Evolutionary conservation across 192 early-diverging fungal species (phyloP), one percentile per base, ranked within the genome.

Genomic region (Mortierella hygrophila): DNA sequence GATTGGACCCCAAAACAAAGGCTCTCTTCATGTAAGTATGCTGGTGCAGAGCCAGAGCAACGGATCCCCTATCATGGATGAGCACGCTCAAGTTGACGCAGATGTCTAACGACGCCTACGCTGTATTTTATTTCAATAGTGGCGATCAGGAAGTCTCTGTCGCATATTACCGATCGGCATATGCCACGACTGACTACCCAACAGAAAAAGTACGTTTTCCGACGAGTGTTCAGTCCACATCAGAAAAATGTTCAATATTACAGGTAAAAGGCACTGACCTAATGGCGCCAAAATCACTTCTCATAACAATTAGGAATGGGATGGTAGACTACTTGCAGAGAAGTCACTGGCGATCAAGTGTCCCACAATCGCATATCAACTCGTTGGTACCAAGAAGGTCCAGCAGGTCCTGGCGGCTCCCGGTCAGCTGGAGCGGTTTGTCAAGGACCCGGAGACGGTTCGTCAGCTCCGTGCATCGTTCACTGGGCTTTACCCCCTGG

Each of bases 381-480:
- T 99, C 35, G 95, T 95, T 10, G 98, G 98, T n/a, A 92, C 96
- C 54, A 99, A 99, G 87, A 99, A 99, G 80, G 92, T 98, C 13
- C 98, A 99, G 83, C 97, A 99, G 83, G 95, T 98, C 13, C 85
- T 99, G 32, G 94, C 97, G 0, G 83, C 90, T 8, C 94, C 97
- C 1, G 95, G 95, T 37, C 86, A 94, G 49, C 82, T 99, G 15
- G 97, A 99, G 83, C 91, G 93, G 87, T 97, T 94, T 85, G 87
- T 91, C 18, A 79, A 86, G 55, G 90, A 94, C 85, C 72, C 80
- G 7, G 75, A 80, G 16, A 85, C 85, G 0, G 94, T 91, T 2
- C 79, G 76, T 3, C 83, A 88, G 23, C 78, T 98, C 10, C 92
- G 96, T 35, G 88, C 85, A 52, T 95, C 93, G 20, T 98, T 99